Percentiles rank a stretch among this genome's conserved stretches.
These are phyloP conservation scores for Inosperma sp. DNA, from an alignment of 768 basidiomycete species.

Conservation along the genomic window DNA sequence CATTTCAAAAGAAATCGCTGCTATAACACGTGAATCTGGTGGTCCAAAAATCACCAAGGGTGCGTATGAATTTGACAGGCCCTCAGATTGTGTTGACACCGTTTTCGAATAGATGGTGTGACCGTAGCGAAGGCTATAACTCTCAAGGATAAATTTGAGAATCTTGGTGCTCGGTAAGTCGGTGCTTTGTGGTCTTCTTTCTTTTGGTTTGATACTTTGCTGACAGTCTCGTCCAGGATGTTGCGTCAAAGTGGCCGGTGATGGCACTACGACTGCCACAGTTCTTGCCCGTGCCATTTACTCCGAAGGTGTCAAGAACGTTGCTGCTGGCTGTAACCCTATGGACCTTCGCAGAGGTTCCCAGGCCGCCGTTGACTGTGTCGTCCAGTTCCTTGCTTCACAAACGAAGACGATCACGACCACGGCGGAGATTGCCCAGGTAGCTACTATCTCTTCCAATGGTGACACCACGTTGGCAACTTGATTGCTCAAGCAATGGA, in stretches of 20 bases:
- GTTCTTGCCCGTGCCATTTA: no score
- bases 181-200: constrained; percentile 30
- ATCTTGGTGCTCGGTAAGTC: no score
- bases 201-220: not conserved
- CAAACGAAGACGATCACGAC: constrained; percentile 95
- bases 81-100: constrained; percentile 2
- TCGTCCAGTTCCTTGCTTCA: constrained; percentile 82
- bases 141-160: constrained; percentile 97
- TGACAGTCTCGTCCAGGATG: constrained; percentile 83
- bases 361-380: constrained; percentile 92
- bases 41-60: no score
- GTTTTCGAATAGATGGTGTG: constrained; percentile 71
- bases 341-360: constrained; percentile 99
- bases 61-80: no score
- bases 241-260: constrained; percentile 91
- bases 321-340: constrained; percentile 97
- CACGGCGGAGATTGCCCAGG: constrained; percentile 96
- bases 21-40: no score
- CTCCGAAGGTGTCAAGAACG: constrained; percentile 97
- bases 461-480: constrained; percentile 86
- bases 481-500: constrained; percentile 99
- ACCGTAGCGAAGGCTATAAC: constrained; percentile 94
- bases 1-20: no score
- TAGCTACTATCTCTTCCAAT: constrained; percentile 86
- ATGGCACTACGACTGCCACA: no score